Evolutionary conservation across 805 yeast genomes (phyloP).

Genomic region (Candida germanica): DNA sequence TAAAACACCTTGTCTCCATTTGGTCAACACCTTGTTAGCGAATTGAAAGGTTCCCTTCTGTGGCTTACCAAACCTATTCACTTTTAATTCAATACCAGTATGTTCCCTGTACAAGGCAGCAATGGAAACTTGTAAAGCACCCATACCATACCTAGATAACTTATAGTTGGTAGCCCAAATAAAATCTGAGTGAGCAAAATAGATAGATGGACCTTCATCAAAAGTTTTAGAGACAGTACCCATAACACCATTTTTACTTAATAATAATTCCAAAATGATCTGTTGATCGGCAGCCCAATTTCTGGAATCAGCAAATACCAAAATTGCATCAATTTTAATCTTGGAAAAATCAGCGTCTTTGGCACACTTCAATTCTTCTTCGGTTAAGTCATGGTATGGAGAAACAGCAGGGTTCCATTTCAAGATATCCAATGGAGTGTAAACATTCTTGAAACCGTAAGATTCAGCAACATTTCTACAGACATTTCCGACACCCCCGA

Average conservation of each 20-base stretch:
- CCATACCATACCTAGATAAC: constrained; percentile 87
- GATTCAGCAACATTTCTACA: constrained; percentile 80
- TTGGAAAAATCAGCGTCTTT: constrained; percentile 62
- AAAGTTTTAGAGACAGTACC: constrained; percentile 71
- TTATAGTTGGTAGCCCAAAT: constrained; percentile 91
- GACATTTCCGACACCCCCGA: constrained; percentile 84
- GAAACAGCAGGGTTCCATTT: constrained; percentile 84
- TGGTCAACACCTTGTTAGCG: constrained; percentile 71
- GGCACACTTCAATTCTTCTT: constrained; percentile 60
- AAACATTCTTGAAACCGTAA: constrained; percentile 82
- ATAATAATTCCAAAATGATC: constrained; percentile 74
- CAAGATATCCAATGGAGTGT: constrained; percentile 77
- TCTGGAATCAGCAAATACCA: constrained; percentile 88
- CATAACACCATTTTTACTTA: constrained; percentile 77
- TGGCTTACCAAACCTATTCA: constrained; percentile 86
- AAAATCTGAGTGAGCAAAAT: constrained; percentile 89
- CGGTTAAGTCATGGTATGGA: constrained; percentile 77
- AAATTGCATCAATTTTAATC: constrained; percentile 69
- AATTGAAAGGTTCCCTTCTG: constrained; percentile 82
- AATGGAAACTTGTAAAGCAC: constrained; percentile 85
- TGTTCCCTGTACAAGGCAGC: constrained; percentile 82
- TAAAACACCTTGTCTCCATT: constrained; percentile 76
- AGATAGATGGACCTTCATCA: constrained; percentile 77
- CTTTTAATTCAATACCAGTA: constrained; percentile 77
- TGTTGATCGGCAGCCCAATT: constrained; percentile 95